Evolutionary conservation across 305 asterid species (phyloP).

Genomic region (Fraxinus latifolia): DNA sequence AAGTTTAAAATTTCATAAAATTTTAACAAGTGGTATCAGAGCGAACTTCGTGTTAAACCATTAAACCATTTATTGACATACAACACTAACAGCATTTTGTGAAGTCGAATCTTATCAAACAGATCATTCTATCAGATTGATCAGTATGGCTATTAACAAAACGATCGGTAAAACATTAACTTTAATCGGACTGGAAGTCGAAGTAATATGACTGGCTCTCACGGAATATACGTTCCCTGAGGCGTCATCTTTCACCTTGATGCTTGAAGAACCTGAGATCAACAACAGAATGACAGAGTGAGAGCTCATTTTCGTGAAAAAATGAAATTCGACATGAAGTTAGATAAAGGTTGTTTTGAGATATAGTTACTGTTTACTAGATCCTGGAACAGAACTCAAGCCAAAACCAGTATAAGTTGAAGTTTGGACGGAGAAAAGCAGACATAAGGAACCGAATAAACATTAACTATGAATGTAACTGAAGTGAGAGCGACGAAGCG

Average conservation of each 20-base stretch:
- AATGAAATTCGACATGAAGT: not conserved
- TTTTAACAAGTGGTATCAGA: too few relatives aligned
- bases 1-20: too few relatives aligned
- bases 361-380: not conserved
- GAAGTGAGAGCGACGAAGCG: not conserved
- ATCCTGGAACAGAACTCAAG: not conserved
- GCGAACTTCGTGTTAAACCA: too few relatives aligned
- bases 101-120: conserved; percentile 13
- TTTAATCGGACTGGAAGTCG: conserved; percentile 25
- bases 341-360: not conserved
- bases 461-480: not conserved
- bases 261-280: conserved; percentile 60
- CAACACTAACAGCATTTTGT: conserved; percentile 25
- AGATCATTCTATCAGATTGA: conserved; percentile 33
- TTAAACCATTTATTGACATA: conserved; percentile 4
- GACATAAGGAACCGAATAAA: not conserved
- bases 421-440: not conserved
- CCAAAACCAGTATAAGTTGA: not conserved
- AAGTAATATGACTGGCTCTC: conserved; percentile 45
- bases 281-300: not conserved
- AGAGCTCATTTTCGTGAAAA: not conserved
- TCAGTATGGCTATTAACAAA: conserved; percentile 35
- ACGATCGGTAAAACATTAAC: conserved; percentile 28
- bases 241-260: conserved; percentile 61
- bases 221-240: conserved; percentile 50